Evolutionary conservation across 352 stramenopile species (phyloP), one percentile per base, ranked within the genome.

Genomic region (Phytophthora sp.): DNA sequence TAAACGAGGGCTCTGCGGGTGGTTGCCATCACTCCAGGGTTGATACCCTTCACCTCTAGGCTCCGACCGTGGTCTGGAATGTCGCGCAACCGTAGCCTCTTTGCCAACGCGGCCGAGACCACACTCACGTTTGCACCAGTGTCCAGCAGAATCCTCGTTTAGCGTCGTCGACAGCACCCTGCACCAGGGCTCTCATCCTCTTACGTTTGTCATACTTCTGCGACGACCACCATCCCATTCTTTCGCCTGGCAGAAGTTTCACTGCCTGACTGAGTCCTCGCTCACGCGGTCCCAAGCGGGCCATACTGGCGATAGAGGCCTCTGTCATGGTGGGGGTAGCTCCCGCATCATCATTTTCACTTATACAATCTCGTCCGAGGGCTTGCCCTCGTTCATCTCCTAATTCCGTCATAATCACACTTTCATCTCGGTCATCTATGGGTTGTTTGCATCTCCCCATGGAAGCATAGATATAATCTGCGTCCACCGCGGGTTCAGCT

Each of bases 401-500:
- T 35, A 42, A 34, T 20, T 49, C 37, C 37, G 18, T 49, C 50
- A 24, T 21, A 9, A 18, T 58, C 50, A 49, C 37, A 26, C 13
- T 31, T 31, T 35, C 23, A 30, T 48, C 13, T 15, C 20, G 9
- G 4, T 31, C 12, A 23, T 61, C 2, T 28, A 38, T 31, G 3
- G 41, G 41, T 41, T 41, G 32, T 61, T 61, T 11, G 31, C 23
- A 26, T 3, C 23, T 21, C 1, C 41, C 41, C 5, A 21, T 17
- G 32, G 32, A 61, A 1, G 53, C 41, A 5, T 38, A 61, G 28
- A 61, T 45, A 31, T 20, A 45, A 3, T 52, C 12, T 9, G 24
- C 45, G 1, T 54, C 30, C 9, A 42, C 4, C 18, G 45, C 28
- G 7, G 48, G 48, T 32, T 55, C 48, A 17, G 32, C n/a, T n/a